A percentile compares a stretch with the other conserved stretches of the same genome.
Conservation (phyloP, 2,329 filamentous ascomycete genomes). For the Aureobasidium sp. region DNA sequence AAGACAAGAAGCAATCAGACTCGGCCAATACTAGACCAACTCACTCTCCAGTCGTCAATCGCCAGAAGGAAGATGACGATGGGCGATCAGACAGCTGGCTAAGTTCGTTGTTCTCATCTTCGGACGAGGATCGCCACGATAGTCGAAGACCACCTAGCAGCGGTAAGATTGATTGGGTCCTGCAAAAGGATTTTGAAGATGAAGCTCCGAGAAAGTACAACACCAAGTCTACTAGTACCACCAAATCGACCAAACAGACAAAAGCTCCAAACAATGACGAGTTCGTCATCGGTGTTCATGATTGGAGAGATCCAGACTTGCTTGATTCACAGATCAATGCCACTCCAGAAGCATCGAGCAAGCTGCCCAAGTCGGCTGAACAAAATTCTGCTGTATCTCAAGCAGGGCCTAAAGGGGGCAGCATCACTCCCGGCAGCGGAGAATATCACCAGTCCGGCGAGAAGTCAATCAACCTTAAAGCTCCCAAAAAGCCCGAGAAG, state of each 20-base stretch:
- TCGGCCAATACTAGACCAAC: constrained; percentile 11
- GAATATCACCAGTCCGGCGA: constrained; percentile 47
- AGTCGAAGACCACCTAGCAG: constrained; percentile 63
- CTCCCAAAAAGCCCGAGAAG: constrained; percentile 18
- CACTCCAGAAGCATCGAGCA: constrained; percentile 24
- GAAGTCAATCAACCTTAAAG: constrained; percentile 6
- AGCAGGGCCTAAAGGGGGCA: constrained; percentile 52
- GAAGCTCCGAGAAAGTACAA: constrained; percentile 25
- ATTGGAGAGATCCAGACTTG: constrained; percentile 76
- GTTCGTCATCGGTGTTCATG: constrained; percentile 77
- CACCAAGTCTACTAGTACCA: constrained; percentile 15
- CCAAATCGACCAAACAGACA: constrained; percentile 22
- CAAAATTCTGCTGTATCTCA: constrained; percentile 25
- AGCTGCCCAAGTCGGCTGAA: constrained; percentile 25
- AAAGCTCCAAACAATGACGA: constrained; percentile 42
- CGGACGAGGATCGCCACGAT: constrained; percentile 25
- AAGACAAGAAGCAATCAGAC: constrained; percentile 20
- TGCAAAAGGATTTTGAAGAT: constrained; percentile 59
- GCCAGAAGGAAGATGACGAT: constrained; percentile 10
- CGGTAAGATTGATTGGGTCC: constrained; percentile 66
- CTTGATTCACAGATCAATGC: constrained; percentile 30
- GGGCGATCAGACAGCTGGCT: constrained; percentile 34
- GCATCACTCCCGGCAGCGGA: constrained; percentile 64
- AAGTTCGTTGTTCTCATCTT: constrained; percentile 32
- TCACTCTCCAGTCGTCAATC: background rate